Conservation (phyloP, 768 basidiomycete species). For the Coprinellus micaceus region DNA sequence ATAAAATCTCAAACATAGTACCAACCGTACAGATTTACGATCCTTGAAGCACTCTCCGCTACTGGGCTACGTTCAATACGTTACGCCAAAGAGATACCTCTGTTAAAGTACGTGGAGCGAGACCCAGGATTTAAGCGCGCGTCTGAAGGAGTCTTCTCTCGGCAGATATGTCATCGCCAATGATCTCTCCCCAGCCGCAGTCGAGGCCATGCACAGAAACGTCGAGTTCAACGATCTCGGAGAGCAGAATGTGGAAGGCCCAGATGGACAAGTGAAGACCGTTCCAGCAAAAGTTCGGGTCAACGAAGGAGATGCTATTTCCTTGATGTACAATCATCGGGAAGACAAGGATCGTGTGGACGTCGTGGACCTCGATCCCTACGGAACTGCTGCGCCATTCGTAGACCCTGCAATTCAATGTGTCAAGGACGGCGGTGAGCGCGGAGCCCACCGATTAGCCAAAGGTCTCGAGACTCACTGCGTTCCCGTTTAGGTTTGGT, state of each 20-base stretch:
- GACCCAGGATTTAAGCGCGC: not conserved
- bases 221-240: slow-evolving; percentile 76
- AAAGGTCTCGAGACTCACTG: not conserved
- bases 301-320: slow-evolving; percentile 92
- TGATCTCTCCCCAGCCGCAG: slow-evolving; percentile 81
- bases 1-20: slow-evolving; percentile 34
- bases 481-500: slow-evolving; percentile 59
- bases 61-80: slow-evolving; percentile 95
- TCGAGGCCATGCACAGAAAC: slow-evolving; percentile 83
- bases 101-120: slow-evolving; percentile 61
- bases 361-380: slow-evolving; percentile 96
- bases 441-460: not conserved
- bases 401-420: slow-evolving; percentile 92
- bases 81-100: slow-evolving; percentile 95
- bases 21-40: slow-evolving; percentile 61
- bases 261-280: slow-evolving; percentile 12
- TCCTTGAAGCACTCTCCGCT: slow-evolving; percentile 92
- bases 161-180: slow-evolving; percentile 89
- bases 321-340: slow-evolving; percentile 88
- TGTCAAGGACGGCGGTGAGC: slow-evolving; percentile 79
- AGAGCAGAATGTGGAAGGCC: slow-evolving; percentile 22
- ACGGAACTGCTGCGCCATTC: slow-evolving; percentile 96
- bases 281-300: slow-evolving; percentile 60
- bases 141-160: slow-evolving; percentile 5
- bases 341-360: slow-evolving; percentile 73